A percentile compares a stretch with the other conserved stretches of the same genome.
Conservation (phyloP, 2,329 filamentous ascomycete species). For the Alternaria triticimaculans region DNA sequence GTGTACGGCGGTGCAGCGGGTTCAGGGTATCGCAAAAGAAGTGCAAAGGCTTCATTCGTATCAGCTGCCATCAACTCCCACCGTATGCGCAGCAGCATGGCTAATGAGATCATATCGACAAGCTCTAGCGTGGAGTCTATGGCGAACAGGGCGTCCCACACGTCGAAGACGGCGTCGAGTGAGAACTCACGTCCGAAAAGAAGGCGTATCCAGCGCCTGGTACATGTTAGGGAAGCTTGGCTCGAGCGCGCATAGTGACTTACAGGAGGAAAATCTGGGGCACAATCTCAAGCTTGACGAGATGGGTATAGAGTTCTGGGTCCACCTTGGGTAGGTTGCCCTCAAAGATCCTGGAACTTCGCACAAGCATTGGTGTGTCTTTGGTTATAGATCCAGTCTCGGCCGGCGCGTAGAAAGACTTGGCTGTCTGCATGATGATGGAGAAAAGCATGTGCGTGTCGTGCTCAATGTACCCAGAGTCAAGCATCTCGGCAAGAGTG, state of each 20-base stretch:
- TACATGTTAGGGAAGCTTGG: slow-evolving; percentile 22
- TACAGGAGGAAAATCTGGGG: slow-evolving; percentile 97
- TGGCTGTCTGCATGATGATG: slow-evolving; percentile 84
- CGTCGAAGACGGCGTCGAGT: slow-evolving; percentile 78
- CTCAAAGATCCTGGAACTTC: slow-evolving; percentile 87
- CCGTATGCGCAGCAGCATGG: slow-evolving; percentile 89
- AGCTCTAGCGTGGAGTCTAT: slow-evolving; percentile 81
- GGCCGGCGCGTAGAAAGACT: slow-evolving; percentile 82
- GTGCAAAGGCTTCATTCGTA: slow-evolving; percentile 81
- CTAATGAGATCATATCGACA: slow-evolving; percentile 88
- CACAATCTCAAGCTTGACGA: slow-evolving; percentile 84
- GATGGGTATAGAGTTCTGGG: slow-evolving; percentile 79
- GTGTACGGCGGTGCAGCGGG: slow-evolving; percentile 72
- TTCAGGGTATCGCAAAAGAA: slow-evolving; percentile 83
- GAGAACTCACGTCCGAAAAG: slow-evolving; percentile 93
- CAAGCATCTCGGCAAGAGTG: slow-evolving; percentile 61
- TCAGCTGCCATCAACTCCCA: slow-evolving; percentile 89
- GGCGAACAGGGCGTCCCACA: slow-evolving; percentile 93
- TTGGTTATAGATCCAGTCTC: slow-evolving; percentile 36
- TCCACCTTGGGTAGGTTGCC: slow-evolving; percentile 79
- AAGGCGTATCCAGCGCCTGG: slow-evolving; percentile 88
- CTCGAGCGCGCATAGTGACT: slow-evolving; percentile 29
- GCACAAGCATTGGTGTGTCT: slow-evolving; percentile 77
- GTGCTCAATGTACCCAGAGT: slow-evolving; percentile 80
- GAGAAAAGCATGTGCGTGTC: slow-evolving; percentile 88